A percentile compares a stretch with the other conserved stretches of the same genome.
These are phyloP conservation scores for Ceratocystis alfenasii DNA, from an alignment of 2,329 filamentous ascomycete species.

Conservation along the genomic window DNA sequence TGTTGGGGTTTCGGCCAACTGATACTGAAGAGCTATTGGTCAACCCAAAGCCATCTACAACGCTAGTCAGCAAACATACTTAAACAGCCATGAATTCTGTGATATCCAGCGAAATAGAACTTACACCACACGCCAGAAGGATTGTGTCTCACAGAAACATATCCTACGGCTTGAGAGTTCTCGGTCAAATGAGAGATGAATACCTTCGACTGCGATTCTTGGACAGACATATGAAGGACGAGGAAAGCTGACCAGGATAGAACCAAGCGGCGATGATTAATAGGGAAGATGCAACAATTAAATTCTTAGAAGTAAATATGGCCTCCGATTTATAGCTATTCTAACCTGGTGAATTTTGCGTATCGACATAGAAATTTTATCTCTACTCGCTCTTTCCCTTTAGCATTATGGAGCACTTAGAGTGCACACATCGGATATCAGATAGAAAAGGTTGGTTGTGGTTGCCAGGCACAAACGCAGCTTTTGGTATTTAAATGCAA, in stretches of 20 bases:
- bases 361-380: too few relatives aligned
- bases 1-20: slow-evolving; percentile 16
- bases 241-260: background rate
- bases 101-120: background rate
- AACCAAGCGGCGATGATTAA: too few relatives aligned
- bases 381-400: too few relatives aligned
- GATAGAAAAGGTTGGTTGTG: background rate
- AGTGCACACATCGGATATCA: background rate
- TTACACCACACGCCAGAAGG: slow-evolving; percentile 16
- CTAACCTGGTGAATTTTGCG: too few relatives aligned
- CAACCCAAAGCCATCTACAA: slow-evolving; percentile 19
- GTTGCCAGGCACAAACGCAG: background rate
- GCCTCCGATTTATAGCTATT: too few relatives aligned
- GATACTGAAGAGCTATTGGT: slow-evolving; percentile 7
- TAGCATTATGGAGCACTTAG: too few relatives aligned
- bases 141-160: slow-evolving; percentile 12
- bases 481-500: background rate
- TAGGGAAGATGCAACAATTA: too few relatives aligned
- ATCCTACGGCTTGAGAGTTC: background rate
- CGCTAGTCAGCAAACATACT: background rate
- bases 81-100: background rate
- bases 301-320: too few relatives aligned
- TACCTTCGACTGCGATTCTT: background rate
- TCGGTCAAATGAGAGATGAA: slow-evolving; percentile 6
- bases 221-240: background rate